Conservation (phyloP, 371 early-diverging fungal genomes). For the Rhizomucor pusillus region DNA sequence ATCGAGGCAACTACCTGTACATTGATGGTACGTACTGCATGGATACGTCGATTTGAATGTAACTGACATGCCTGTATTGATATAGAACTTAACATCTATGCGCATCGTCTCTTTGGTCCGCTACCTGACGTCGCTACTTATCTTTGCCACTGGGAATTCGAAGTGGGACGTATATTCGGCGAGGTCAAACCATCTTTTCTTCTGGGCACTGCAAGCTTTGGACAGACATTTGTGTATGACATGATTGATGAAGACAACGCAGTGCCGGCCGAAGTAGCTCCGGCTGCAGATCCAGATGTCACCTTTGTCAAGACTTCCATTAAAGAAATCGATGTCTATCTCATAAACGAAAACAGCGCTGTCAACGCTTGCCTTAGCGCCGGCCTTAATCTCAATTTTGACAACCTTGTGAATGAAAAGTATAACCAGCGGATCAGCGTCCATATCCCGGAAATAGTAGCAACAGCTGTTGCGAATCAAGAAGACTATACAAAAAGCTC, state of each 20-base stretch:
- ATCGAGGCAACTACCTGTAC: conserved; percentile 53
- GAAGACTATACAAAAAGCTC: conserved; percentile 15
- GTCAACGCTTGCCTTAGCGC: conserved; percentile 54
- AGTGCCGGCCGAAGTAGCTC: conserved; percentile 51
- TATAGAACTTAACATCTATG: conserved; percentile 59
- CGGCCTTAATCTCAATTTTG: conserved; percentile 62
- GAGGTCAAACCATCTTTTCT: conserved; percentile 68
- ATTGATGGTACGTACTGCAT: conserved; percentile 51
- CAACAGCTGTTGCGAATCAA: conserved; percentile 56
- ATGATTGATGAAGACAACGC: conserved; percentile 73
- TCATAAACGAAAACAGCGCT: conserved; percentile 63
- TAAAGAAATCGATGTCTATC: conserved; percentile 58
- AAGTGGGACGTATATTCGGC: conserved; percentile 68
- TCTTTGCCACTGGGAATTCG: conserved; percentile 73
- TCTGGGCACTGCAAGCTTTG: conserved; percentile 53
- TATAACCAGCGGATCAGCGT: conserved; percentile 60
- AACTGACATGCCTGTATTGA: background rate
- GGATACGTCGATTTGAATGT: background rate
- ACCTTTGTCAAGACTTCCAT: conserved; percentile 62
- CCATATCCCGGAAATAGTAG: conserved; percentile 58
- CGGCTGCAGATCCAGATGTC: conserved; percentile 58
- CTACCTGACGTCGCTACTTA: conserved; percentile 69
- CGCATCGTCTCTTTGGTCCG: conserved; percentile 77
- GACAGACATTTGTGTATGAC: conserved; percentile 68
- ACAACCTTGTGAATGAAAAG: conserved; percentile 63